Evolutionary conservation across 2,329 filamentous ascomycete species (phyloP).

Genomic region (Apiospora aurea): DNA sequence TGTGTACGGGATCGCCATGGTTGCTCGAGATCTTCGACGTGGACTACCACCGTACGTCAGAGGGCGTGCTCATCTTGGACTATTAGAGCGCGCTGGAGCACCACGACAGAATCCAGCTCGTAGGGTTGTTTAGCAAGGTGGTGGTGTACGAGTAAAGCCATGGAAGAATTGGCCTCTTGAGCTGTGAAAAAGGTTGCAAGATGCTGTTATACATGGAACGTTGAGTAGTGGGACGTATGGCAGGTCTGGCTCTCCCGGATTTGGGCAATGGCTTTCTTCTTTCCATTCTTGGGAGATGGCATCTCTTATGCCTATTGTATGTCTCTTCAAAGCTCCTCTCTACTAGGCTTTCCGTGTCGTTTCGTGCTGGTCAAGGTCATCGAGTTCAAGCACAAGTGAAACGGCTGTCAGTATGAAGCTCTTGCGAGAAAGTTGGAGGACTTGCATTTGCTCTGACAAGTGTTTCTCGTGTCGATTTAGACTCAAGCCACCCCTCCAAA

Average conservation of each 20-base stretch:
- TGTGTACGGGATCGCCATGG: too few relatives aligned
- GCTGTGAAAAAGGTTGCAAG: not conserved
- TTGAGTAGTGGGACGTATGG: not conserved
- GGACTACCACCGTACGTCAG: too few relatives aligned
- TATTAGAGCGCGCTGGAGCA: too few relatives aligned
- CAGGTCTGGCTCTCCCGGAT: not conserved
- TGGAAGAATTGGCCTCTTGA: not conserved
- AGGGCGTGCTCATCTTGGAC: too few relatives aligned
- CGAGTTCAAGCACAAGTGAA: not conserved
- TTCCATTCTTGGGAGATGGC: not conserved
- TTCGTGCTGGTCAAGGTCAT: not conserved
- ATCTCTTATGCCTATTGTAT: not conserved
- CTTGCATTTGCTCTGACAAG: not conserved
- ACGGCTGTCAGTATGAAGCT: not conserved
- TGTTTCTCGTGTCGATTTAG: not conserved
- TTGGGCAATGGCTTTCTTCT: not conserved
- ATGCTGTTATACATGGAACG: not conserved
- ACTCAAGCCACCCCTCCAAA: not conserved
- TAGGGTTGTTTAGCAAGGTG: too few relatives aligned
- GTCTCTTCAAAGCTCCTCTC: not conserved
- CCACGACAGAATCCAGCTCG: too few relatives aligned
- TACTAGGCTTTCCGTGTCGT: not conserved
- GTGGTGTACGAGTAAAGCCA: too few relatives aligned
- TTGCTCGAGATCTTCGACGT: too few relatives aligned
- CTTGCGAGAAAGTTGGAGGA: not conserved